Evolutionary conservation across 139 green algal genomes (phyloP), one percentile per base, ranked within the genome.

Genomic region (Chlorella vulgaris): DNA sequence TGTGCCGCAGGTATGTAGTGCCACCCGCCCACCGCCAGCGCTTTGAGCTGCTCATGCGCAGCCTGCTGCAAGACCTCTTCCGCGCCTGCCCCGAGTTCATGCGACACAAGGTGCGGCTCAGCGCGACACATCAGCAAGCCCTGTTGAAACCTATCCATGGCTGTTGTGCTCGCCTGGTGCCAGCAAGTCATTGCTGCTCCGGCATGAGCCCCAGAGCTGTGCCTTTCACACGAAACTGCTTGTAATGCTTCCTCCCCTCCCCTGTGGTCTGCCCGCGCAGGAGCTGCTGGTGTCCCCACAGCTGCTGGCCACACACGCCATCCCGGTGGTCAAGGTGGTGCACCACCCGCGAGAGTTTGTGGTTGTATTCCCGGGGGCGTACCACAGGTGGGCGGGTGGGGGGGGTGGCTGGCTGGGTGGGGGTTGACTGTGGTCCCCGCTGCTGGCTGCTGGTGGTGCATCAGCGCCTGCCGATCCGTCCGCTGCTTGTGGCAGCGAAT

Each of bases 321-420:
- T 95, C 61, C 88, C 84, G 4, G 65, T 94, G 21, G 70, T 89
- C 38, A 78, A 78, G 61, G 76, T 85, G 4, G 74, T 86, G 42
- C 90, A 95, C 84, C 68, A 91, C 75, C 83, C 63, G 0, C 86
- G 84, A 7, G 91, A 97, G 81, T 97, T 96, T 69, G 78, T 97
- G 31, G 90, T 97, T 38, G 92, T 91, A 60, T 93, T 86, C 73
- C 92, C 93, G 31, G 91, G 91, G 75, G 79, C 85, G 21, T 86
- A 88, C 75, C 76, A 90, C 67, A 84, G 66, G 65, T 81, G 74
- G 1, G 38, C 42, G 47, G 42, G 28, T 13, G 31, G 8, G 3
- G 65, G 70, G 4, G 47, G 2, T 81, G 74, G 1, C 33, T 63
- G 47, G 42, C 7, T 13, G 31, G 8, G 3, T 78, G 70, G 4